Evolutionary conservation across 108 stramenopile species (phyloP).

Genomic region (Skeletonema grethae): DNA sequence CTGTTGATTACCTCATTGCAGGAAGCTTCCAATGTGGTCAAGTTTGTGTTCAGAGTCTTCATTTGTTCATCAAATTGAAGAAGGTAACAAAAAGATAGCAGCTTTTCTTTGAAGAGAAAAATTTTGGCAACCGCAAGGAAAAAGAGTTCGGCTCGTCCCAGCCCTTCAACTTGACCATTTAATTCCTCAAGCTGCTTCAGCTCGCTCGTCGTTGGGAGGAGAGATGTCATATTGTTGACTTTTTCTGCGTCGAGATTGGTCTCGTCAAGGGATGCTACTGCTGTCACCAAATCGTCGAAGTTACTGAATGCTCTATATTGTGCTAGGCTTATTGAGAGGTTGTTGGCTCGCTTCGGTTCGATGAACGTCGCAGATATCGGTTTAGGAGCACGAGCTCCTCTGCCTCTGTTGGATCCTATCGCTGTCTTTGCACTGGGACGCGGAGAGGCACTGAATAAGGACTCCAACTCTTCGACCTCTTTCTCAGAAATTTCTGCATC

Average conservation of each 20-base stretch:
- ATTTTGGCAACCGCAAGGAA: conserved; percentile 41
- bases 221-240: conserved; percentile 31
- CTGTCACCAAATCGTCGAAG: conserved; percentile 32
- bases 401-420: not conserved
- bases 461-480: conserved; percentile 42
- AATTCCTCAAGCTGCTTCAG: conserved; percentile 11
- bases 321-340: conserved; percentile 47
- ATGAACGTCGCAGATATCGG: conserved; percentile 14
- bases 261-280: conserved; percentile 43
- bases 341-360: conserved; percentile 51
- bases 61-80: conserved; percentile 41
- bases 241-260: conserved; percentile 27
- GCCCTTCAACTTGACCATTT: conserved; percentile 21
- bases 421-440: not conserved
- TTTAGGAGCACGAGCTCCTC: not conserved
- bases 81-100: conserved; percentile 27
- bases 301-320: conserved; percentile 37
- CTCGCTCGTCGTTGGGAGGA: conserved; percentile 44
- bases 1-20: conserved; percentile 37
- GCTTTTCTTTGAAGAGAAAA: conserved; percentile 25
- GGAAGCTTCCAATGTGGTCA: conserved; percentile 32
- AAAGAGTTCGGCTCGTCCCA: conserved; percentile 46
- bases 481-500: conserved; percentile 23
- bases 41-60: conserved; percentile 9
- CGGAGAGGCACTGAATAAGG: conserved; percentile 35